phyloP scores from a whole-genome alignment of 345 rosid genomes.

The Arabidopsis arenosa region DNA sequence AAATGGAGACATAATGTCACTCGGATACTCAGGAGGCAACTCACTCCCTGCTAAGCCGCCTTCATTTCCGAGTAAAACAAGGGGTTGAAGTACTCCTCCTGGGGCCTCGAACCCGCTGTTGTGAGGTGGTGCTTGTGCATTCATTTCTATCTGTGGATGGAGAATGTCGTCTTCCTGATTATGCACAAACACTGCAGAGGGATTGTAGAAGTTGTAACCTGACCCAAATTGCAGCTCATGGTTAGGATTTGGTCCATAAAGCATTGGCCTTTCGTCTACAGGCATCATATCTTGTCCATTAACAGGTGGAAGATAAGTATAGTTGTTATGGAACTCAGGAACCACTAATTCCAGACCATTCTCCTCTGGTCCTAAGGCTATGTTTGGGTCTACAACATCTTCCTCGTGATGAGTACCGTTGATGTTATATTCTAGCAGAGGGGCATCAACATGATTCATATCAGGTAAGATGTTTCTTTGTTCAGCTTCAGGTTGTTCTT shows the following conservation, averaged over 20 bases:
- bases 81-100: conserved; percentile 48
- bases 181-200: conserved; percentile 54
- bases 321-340: conserved; percentile 54
- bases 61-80: conserved; percentile 48
- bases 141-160: conserved; percentile 52
- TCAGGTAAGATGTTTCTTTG: conserved; percentile 59
- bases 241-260: conserved; percentile 55
- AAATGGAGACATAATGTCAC: conserved; percentile 65
- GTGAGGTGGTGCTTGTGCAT: conserved; percentile 41
- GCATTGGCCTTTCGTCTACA: conserved; percentile 64
- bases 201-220: conserved; percentile 54
- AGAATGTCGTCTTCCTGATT: conserved; percentile 47
- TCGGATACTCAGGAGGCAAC: conserved; percentile 52
- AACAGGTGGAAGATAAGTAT: conserved; percentile 54
- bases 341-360: conserved; percentile 48
- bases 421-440: conserved; percentile 52
- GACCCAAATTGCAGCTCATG: conserved; percentile 54
- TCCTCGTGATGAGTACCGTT: conserved; percentile 46
- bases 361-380: conserved; percentile 47
- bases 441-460: conserved; percentile 57
- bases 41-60: conserved; percentile 50
- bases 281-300: conserved; percentile 56
- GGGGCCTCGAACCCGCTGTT: conserved; percentile 47
- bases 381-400: conserved; percentile 43
- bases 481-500: conserved; percentile 47